Evolutionary conservation across 208 protist genomes (phyloP).

Genomic region (Trypanosoma platydactyli): DNA sequence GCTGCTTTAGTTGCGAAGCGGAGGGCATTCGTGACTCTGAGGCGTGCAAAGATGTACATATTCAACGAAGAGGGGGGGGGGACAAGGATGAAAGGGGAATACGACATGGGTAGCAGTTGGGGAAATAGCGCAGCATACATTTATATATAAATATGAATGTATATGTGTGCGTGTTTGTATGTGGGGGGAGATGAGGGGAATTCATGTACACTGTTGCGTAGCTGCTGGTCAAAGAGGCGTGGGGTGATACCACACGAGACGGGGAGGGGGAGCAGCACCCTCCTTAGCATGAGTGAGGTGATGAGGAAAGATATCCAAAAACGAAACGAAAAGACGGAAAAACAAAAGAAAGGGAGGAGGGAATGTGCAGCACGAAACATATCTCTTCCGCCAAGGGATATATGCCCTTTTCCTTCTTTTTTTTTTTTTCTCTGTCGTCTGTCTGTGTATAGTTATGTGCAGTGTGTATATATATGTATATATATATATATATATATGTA

Average conservation of each 20-base stretch:
- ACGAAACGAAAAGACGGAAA: background rate
- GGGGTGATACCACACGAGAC: too few relatives aligned
- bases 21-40: background rate
- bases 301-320: background rate
- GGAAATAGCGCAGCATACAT: background rate
- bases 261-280: too few relatives aligned
- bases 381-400: too few relatives aligned
- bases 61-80: background rate
- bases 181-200: background rate
- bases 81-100: constrained; percentile 6
- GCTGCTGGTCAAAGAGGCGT: too few relatives aligned
- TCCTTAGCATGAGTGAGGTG: background rate
- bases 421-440: background rate
- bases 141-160: constrained; percentile 5
- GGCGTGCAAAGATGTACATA: background rate
- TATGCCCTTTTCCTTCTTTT: too few relatives aligned
- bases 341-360: background rate
- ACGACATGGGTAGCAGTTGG: background rate
- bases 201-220: too few relatives aligned
- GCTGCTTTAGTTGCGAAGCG: too few relatives aligned
- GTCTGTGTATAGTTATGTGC: background rate
- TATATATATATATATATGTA: constrained; percentile 15
- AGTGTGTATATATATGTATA: constrained; percentile 12
- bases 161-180: background rate
- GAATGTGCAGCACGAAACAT: background rate